Evolutionary conservation across 1,284 basidiomycete species (phyloP).

Genomic region (Lignosus rhinocerotis): DNA sequence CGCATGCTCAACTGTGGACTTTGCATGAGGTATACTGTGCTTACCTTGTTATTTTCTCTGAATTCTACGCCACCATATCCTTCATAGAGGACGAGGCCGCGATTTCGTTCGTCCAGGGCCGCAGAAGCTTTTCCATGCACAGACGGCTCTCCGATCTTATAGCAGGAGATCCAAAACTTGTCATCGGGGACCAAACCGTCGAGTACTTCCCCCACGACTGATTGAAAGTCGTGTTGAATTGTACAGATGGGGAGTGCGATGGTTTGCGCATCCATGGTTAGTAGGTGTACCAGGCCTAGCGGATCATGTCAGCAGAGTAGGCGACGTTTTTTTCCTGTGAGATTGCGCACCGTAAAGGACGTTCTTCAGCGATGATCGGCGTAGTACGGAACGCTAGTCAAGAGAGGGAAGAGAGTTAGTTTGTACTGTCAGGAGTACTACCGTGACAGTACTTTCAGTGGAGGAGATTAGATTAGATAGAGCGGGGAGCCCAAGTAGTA

Average conservation of each 20-base stretch:
- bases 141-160: constrained; percentile 51
- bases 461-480: too few species aligned
- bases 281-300: neutral
- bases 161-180: constrained; percentile 73
- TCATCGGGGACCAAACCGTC: constrained; percentile 57
- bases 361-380: too few species aligned
- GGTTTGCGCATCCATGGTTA: constrained; percentile 3
- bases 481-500: too few species aligned
- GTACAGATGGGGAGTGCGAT: constrained; percentile 52
- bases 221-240: constrained; percentile 61
- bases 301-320: too few species aligned
- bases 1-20: constrained; percentile 24
- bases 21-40: neutral
- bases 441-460: too few species aligned
- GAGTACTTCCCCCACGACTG: constrained; percentile 60
- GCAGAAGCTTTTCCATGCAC: constrained; percentile 61
- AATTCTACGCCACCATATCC: constrained; percentile 43
- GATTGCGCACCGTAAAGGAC: too few species aligned
- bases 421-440: too few species aligned
- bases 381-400: too few species aligned
- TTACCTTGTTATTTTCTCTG: constrained; percentile 33
- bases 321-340: too few species aligned
- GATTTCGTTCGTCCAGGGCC: constrained; percentile 51
- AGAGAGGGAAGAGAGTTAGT: too few species aligned
- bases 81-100: constrained; percentile 46